These are phyloP conservation scores for Colletotrichum sp. DNA, from an alignment of 2,329 filamentous ascomycete species.

Conservation along the genomic window DNA sequence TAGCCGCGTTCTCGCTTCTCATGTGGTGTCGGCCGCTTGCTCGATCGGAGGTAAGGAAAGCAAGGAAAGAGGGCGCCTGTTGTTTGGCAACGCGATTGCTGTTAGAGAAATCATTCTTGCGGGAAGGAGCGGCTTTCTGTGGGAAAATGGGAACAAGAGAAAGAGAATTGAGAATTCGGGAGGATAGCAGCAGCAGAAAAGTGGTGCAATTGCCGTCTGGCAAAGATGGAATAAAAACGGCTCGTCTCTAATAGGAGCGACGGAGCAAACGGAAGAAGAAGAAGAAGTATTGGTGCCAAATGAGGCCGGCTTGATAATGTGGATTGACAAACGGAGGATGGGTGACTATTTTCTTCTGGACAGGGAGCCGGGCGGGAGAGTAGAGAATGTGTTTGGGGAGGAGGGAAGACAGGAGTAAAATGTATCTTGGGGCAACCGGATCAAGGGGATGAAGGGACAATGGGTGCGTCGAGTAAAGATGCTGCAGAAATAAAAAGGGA, in stretches of 20 bases:
- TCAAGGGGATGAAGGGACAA: slow-evolving; percentile 13
- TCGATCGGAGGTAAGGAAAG: slow-evolving; percentile 30
- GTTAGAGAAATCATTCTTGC: slow-evolving; percentile 60
- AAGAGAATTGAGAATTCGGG: slow-evolving; percentile 18
- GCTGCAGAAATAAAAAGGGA: slow-evolving; percentile 19
- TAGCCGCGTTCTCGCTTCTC: slow-evolving; percentile 28
- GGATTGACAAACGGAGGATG: slow-evolving; percentile 17
- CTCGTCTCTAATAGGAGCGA: neutral
- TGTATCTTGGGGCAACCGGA: neutral
- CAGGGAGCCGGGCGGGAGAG: slow-evolving; percentile 8
- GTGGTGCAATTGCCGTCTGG: slow-evolving; percentile 14
- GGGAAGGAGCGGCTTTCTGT: neutral
- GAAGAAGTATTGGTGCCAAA: slow-evolving; percentile 8
- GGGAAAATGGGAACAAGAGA: slow-evolving; percentile 22
- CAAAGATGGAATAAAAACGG: slow-evolving; percentile 16
- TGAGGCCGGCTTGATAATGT: neutral
- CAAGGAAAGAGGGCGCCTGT: slow-evolving; percentile 41
- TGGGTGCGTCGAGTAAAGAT: slow-evolving; percentile 15
- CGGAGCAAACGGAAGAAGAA: slow-evolving; percentile 14
- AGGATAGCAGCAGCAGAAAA: slow-evolving; percentile 12
- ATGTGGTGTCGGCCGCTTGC: slow-evolving; percentile 26
- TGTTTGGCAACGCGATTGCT: slow-evolving; percentile 56
- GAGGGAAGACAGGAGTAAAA: neutral
- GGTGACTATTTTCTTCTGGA: neutral
- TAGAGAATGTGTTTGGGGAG: neutral